A percentile compares a stretch with the other conserved stretches of the same genome.
Evolutionary conservation across 1,139 yeast genomes (phyloP).

Genomic region (Blastobotrys petasosporus): DNA sequence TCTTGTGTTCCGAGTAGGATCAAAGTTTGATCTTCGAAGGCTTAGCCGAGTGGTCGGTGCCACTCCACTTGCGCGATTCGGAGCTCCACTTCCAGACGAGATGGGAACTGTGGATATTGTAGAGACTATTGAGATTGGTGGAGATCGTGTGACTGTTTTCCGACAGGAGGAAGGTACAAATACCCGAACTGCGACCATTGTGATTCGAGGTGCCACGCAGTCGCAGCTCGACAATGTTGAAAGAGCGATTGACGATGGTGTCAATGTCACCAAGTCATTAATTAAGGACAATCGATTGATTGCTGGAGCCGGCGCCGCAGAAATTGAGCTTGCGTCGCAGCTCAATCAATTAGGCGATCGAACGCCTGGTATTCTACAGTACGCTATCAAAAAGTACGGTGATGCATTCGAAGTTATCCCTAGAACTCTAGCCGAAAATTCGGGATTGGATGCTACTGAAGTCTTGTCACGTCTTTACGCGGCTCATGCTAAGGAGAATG

Average conservation of each 20-base stretch:
- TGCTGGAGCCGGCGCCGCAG: conserved; percentile 98
- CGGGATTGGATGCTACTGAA: conserved; percentile 88
- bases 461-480: conserved; percentile 82
- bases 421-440: conserved; percentile 86
- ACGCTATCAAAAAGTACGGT: conserved; percentile 91
- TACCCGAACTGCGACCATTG: conserved; percentile 84
- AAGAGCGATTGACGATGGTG: conserved; percentile 97
- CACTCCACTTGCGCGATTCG: conserved; percentile 88
- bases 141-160: conserved; percentile 93
- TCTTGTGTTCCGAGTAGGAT: conserved; percentile 80
- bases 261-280: conserved; percentile 83
- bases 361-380: conserved; percentile 88
- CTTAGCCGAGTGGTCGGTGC: conserved; percentile 97
- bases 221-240: conserved; percentile 89
- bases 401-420: conserved; percentile 94
- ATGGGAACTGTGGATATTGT: conserved; percentile 83
- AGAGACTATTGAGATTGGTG: conserved; percentile 92
- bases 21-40: conserved; percentile 90
- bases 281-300: conserved; percentile 72
- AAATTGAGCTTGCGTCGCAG: conserved; percentile 76
- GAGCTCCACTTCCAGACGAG: conserved; percentile 95
- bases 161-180: conserved; percentile 53
- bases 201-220: conserved; percentile 96
- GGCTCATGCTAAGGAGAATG: conserved; percentile 54
- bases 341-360: conserved; percentile 82